Evolutionary conservation across 2,329 filamentous ascomycete genomes (phyloP).

Genomic region (Hymenoscyphus albidus): DNA sequence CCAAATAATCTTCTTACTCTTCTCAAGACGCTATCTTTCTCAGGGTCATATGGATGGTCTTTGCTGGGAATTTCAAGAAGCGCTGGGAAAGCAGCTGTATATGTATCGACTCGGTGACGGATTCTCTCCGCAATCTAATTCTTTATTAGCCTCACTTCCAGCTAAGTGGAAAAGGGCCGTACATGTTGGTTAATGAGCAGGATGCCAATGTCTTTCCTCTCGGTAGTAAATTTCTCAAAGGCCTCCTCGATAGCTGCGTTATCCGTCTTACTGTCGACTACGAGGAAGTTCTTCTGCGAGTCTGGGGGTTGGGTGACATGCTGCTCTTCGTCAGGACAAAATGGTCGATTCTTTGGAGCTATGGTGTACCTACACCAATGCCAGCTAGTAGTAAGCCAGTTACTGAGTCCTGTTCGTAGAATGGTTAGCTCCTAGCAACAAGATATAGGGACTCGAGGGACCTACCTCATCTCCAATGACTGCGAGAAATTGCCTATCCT

Average conservation of each 20-base stretch:
- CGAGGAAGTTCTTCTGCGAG: constrained; percentile 94
- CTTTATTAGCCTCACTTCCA: constrained; percentile 5
- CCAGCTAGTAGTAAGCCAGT: constrained; percentile 93
- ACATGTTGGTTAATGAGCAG: constrained; percentile 98
- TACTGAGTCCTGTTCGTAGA: constrained; percentile 71
- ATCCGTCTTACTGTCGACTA: constrained; percentile 93
- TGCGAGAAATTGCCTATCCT: constrained; percentile 92
- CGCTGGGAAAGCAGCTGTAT: constrained; percentile 92
- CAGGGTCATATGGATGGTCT: constrained; percentile 97
- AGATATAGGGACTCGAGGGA: constrained; percentile 5
- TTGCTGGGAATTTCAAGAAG: constrained; percentile 97
- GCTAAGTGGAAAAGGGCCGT: constrained; percentile 30
- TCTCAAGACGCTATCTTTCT: constrained; percentile 96
- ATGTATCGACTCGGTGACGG: constrained; percentile 83
- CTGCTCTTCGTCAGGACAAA: constrained; percentile 42
- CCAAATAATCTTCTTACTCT: constrained; percentile 72
- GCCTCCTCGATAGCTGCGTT: constrained; percentile 81
- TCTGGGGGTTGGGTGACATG: constrained; percentile 88
- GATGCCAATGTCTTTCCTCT: constrained; percentile 95
- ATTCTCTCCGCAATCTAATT: constrained; percentile 86
- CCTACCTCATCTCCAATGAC: constrained; percentile 94
- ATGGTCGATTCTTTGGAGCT: not conserved
- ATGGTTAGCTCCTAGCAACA: constrained; percentile 6
- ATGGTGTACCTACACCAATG: constrained; percentile 67
- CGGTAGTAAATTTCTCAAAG: constrained; percentile 82